phyloP scores from a whole-genome alignment of 2,329 filamentous ascomycete genomes.

The Scedosporium boydii region DNA sequence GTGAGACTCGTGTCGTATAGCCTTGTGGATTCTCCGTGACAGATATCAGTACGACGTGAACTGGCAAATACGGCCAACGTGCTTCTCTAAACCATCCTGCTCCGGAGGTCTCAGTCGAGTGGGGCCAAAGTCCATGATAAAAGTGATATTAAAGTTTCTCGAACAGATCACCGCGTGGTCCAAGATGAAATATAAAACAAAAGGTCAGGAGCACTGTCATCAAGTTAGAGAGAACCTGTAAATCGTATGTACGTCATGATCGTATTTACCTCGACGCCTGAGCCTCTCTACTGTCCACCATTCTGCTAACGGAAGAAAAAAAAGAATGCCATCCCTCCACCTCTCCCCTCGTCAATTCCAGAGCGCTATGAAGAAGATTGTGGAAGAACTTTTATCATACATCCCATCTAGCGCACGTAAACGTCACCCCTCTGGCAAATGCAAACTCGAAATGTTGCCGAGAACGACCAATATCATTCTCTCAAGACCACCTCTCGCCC shows the following conservation, averaged over 20 bases:
- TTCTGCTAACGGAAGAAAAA: not conserved
- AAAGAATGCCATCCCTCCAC: not conserved
- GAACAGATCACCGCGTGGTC: too few relatives aligned
- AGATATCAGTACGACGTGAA: too few relatives aligned
- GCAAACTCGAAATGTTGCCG: not conserved
- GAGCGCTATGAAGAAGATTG: not conserved
- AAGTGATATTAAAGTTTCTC: too few relatives aligned
- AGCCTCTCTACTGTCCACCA: not conserved
- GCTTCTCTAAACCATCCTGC: too few relatives aligned
- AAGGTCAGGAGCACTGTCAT: not conserved
- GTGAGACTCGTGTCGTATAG: too few relatives aligned
- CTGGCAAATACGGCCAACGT: too few relatives aligned
- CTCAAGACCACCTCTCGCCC: not conserved
- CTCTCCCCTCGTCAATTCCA: not conserved
- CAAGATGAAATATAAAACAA: not conserved
- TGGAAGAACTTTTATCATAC: not conserved
- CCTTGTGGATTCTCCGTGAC: too few relatives aligned
- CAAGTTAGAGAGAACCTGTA: not conserved
- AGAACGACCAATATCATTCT: not conserved
- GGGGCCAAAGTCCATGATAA: too few relatives aligned
- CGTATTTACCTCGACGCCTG: not conserved
- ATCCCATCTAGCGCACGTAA: not conserved
- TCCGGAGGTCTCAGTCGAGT: too few relatives aligned
- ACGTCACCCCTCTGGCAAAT: not conserved
- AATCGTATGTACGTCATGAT: not conserved